Base-by-base conservation (phyloP, 2,329 filamentous ascomycete genomes). In the Talaromyces pinophilus region DNA sequence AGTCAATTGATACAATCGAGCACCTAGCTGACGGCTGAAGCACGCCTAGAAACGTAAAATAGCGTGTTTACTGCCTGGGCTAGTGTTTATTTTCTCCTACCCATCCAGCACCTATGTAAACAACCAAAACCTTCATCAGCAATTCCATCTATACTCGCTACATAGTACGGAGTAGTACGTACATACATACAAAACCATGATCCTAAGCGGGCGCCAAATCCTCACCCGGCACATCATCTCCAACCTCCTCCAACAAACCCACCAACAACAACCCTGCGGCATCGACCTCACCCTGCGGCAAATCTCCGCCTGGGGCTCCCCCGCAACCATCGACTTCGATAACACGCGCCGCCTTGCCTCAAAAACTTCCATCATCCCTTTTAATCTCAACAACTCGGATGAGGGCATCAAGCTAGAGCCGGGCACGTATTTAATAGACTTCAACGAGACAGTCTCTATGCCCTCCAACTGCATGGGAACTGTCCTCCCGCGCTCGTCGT, bases 371-470 rank as follows among this genome's bases (percentile, higher is more conserved):
- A 46, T 33, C 17, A 15, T 75, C 5, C 44, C 59, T 0, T 75
- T 76, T 19, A 3, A 3, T 25, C 13, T 15, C 17, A n/a, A 33
- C 13, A 17, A 17, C 15, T 17, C 10, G 10, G 59, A 30, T 22
- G 67, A 10, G 19, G 42, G 68, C 25, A 38, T 59, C 22, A 68
- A 54, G 5, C 66, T 78, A 15, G 48, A 50, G 0, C 71, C 65
- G 38, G 79, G 79, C 0, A 69, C 76, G 1, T 82, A 82, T 62
- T 67, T 79, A 10, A 69, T 79, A 30, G 76, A 79, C 8, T 80
- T 82, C 71, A 81, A 81, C 59, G 80, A 82, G 67, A 75, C 70
- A 0, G 76, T 82, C 22, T 62, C 72, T 2, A 73, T 82, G 22
- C 80, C 80, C 13, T 72, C 73, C 0, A 71, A 80, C 68, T 71